Base-by-base conservation (phyloP, 495 filamentous ascomycete genomes). In the Pyronema domesticum region DNA sequence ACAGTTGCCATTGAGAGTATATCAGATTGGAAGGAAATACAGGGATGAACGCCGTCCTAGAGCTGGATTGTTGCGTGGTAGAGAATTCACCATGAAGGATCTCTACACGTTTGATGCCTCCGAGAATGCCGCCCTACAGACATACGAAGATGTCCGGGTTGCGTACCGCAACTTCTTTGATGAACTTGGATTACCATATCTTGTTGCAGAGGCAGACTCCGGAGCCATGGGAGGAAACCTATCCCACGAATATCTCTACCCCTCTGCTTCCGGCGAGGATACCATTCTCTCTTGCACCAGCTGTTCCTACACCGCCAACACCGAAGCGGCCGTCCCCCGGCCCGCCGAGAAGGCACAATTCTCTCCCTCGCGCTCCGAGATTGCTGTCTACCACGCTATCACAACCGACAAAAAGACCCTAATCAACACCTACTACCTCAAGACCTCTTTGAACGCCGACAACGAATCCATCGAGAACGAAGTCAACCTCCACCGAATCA, bases 41-140 rank as follows among this genome's bases (percentile, higher is more conserved):
- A 79, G 91, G 47, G 89, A 98, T 70, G 91, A 98, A 63, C 74
- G 79, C 39, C 75, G 91, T 19, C 91, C 93, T 6, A 74, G 91
- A 37, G 83, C 94, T 59, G 93, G 91, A 10, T 73, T 96, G 1
- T 74, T 98, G 9, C 80, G 91, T n/a, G 83, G 86, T 0, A 80
- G 85, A 56, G 91, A 98, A 60, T 98, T 98, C 60, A 68, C 86
- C 53, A 98, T 98, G 91, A 98, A 98, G 69, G 91, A 98, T 67
- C 76, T 98, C 0, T 98, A 98, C 64, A 96, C 93, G 0, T 98
- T 98, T 60, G 91, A 98, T 68, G 70, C 72, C 53, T 81, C 69
- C 37, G 61, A 74, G 2, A 63, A 77, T 18, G 68, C 76, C 6
- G 91, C 91, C 0, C 68, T 86, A 1, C 70, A 78, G 44, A 94